phyloP scores from a whole-genome alignment of 257 asterid species.

The Apocynum venetum region DNA sequence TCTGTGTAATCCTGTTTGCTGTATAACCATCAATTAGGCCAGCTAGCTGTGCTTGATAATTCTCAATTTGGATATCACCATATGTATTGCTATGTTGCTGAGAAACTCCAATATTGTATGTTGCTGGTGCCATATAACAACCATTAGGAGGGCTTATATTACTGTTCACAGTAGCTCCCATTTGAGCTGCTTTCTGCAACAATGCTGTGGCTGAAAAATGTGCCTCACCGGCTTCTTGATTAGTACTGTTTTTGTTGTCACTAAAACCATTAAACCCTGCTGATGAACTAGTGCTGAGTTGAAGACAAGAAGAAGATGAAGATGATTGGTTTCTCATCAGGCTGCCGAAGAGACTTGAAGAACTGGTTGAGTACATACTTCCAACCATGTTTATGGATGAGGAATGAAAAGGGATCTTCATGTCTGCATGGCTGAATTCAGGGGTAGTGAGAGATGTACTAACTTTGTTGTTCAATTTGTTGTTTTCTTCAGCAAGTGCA shows the following conservation, averaged over 20 bases:
- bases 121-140: background rate
- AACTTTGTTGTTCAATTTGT: conserved; percentile 43
- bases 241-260: background rate
- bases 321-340: conserved; percentile 1
- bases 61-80: background rate
- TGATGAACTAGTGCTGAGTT: conserved; percentile 6
- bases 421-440: conserved; percentile 7
- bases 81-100: background rate
- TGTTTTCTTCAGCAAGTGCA: conserved; percentile 78
- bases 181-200: conserved; percentile 21
- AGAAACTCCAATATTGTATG: too few relatives aligned
- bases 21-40: background rate
- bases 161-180: conserved; percentile 9
- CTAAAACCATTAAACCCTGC: background rate
- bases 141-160: background rate
- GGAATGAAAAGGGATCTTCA: conserved; percentile 3
- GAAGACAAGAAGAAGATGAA: conserved; percentile 14
- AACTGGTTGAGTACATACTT: background rate
- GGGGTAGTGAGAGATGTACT: conserved; percentile 5
- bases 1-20: background rate
- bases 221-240: background rate
- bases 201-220: conserved; percentile 16
- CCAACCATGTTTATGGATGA: conserved; percentile 3
- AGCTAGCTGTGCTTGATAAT: background rate
- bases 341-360: conserved; percentile 2